These are phyloP conservation scores for Xerocomus tenax DNA, from an alignment of 1,284 basidiomycete genomes.

Conservation along the genomic window DNA sequence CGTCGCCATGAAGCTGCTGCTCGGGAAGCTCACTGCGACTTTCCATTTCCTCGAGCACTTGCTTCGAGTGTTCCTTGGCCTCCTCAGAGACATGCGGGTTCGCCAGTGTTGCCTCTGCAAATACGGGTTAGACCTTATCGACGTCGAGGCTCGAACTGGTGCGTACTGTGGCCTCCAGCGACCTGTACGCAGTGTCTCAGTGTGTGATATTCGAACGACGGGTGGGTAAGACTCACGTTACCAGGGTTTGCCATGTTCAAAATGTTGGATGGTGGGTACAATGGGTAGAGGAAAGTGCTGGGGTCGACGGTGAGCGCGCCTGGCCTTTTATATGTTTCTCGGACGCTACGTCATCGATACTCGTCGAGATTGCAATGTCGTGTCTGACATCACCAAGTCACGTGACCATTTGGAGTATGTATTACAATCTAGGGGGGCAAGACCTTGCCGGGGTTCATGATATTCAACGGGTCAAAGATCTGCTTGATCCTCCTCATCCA, in stretches of 20 bases:
- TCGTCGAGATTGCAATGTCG: neutral
- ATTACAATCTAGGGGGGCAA: conserved; percentile 31
- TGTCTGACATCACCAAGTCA: neutral
- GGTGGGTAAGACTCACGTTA: conserved; percentile 13
- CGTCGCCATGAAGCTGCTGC: conserved; percentile 4
- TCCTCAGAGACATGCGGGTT: conserved; percentile 46
- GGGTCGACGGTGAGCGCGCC: neutral
- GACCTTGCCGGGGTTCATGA: conserved; percentile 88
- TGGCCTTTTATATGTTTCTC: conserved; percentile 10
- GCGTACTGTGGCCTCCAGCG: conserved; percentile 13
- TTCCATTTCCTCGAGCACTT: conserved; percentile 38
- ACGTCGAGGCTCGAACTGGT: neutral
- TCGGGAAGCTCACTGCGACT: conserved; percentile 15
- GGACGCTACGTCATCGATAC: conserved; percentile 9
- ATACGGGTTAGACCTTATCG: neutral
- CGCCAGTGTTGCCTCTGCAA: conserved; percentile 32
- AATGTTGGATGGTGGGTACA: neutral
- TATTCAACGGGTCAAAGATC: conserved; percentile 85
- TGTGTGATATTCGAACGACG: too few species aligned
- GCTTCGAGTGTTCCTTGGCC: conserved; percentile 43
- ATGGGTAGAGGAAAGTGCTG: neutral
- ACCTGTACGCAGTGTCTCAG: conserved; percentile 8
- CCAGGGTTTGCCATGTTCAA: conserved; percentile 14
- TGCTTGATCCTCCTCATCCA: conserved; percentile 88
- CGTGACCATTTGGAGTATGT: neutral